Conservation (phyloP, 257 asterid species). For the Marsdenia floribunda region DNA sequence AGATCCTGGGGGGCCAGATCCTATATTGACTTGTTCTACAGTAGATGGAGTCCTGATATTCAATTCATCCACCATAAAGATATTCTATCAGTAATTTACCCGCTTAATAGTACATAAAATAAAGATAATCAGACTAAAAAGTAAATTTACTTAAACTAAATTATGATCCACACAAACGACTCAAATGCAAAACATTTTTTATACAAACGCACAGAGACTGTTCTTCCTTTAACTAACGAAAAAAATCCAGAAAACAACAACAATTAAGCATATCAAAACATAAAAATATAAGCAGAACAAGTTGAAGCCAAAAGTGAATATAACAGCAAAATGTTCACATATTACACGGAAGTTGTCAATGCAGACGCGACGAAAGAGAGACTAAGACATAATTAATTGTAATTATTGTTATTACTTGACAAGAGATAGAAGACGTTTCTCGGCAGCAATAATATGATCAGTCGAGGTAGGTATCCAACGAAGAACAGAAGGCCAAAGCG, state of each 20-base stretch:
- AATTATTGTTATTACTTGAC: slow-evolving; percentile 33
- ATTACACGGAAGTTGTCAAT: background rate
- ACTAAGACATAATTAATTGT: background rate
- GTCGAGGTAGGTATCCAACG: slow-evolving; percentile 97
- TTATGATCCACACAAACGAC: background rate
- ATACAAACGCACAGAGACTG: background rate
- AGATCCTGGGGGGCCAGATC: slow-evolving; percentile 95
- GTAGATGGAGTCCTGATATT: slow-evolving; percentile 67
- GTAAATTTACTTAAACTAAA: background rate
- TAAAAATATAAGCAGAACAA: background rate
- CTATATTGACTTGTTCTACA: slow-evolving; percentile 70
- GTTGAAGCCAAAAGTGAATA: background rate
- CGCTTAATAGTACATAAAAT: background rate
- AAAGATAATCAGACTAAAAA: background rate
- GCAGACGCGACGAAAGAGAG: background rate
- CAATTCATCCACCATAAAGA: background rate
- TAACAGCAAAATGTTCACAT: background rate
- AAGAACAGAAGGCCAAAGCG: slow-evolving; percentile 61
- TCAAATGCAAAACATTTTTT: background rate
- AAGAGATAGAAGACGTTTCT: slow-evolving; percentile 77
- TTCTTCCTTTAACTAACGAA: background rate
- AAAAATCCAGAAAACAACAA: background rate
- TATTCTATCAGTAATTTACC: background rate
- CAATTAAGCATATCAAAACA: background rate
- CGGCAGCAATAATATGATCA: slow-evolving; percentile 81